phyloP scores from a whole-genome alignment of 805 yeast species.

The Ogataea trehaloabstinens region DNA sequence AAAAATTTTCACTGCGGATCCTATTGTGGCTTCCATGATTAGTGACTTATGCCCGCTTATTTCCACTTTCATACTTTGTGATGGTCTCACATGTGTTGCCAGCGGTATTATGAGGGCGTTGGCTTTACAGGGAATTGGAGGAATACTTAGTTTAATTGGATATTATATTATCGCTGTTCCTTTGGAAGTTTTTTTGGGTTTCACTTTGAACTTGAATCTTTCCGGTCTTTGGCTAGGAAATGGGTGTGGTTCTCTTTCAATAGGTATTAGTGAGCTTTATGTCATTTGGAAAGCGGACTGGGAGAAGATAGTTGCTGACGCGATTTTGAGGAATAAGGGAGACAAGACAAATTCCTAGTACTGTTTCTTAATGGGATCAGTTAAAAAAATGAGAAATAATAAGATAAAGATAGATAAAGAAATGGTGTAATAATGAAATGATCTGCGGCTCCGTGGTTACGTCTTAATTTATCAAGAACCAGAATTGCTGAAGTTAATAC shows the following conservation, averaged over 20 bases:
- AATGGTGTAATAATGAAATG: no score
- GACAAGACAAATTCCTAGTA: neutral
- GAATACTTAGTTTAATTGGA: slow-evolving; percentile 62
- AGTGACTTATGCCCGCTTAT: slow-evolving; percentile 59
- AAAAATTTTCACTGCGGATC: slow-evolving; percentile 58
- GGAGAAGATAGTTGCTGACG: slow-evolving; percentile 42
- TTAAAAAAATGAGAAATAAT: neutral
- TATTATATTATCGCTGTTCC: slow-evolving; percentile 75
- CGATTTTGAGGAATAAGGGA: slow-evolving; percentile 17
- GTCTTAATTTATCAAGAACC: no score
- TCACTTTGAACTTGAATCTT: slow-evolving; percentile 44
- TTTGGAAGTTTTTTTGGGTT: slow-evolving; percentile 57
- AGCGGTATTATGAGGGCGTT: slow-evolving; percentile 74
- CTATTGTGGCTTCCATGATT: slow-evolving; percentile 52
- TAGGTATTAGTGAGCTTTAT: slow-evolving; percentile 47
- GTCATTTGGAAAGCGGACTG: slow-evolving; percentile 52
- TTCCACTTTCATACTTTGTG: slow-evolving; percentile 64
- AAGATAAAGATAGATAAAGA: neutral
- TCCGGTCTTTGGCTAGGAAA: slow-evolving; percentile 75
- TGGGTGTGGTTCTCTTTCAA: slow-evolving; percentile 58
- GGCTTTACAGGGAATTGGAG: slow-evolving; percentile 74
- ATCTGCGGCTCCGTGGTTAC: no score
- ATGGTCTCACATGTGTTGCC: slow-evolving; percentile 68
- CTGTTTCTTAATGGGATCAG: no score
- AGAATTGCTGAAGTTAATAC: no score